Evolutionary conservation across 1,284 basidiomycete genomes (phyloP).

Genomic region (Puccinia novopanici): DNA sequence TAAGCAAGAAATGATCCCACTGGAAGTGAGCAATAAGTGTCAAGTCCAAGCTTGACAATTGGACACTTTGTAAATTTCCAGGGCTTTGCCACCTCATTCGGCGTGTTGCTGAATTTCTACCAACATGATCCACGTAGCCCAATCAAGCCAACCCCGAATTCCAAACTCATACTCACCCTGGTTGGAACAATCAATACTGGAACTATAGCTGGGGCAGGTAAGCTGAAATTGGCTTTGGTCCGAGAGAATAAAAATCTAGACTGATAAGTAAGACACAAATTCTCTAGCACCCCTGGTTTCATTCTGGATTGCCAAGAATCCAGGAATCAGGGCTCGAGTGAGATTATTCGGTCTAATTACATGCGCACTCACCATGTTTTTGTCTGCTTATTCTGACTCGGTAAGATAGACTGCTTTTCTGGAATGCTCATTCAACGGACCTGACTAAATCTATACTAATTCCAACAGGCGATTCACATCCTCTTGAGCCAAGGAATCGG

Average conservation of each 20-base stretch:
- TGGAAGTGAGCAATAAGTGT: too few species aligned
- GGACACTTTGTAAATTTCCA: not conserved
- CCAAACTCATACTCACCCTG: conserved; percentile 35
- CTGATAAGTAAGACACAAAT: too few species aligned
- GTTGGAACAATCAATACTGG: conserved; percentile 48
- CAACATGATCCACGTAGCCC: conserved; percentile 26
- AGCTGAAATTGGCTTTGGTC: too few species aligned
- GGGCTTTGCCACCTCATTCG: conserved; percentile 47
- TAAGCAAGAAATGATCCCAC: not conserved
- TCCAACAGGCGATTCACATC: conserved; percentile 39
- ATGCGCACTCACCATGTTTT: conserved; percentile 22
- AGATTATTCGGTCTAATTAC: conserved; percentile 18
- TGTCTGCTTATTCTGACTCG: conserved; percentile 38
- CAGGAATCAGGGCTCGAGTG: conserved; percentile 11
- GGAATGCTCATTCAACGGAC: too few species aligned
- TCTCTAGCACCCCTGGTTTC: conserved; percentile 14
- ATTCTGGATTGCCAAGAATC: conserved; percentile 20
- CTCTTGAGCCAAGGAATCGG: conserved; percentile 42
- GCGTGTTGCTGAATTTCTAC: conserved; percentile 41
- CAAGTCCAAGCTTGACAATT: not conserved
- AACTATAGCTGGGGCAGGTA: conserved; percentile 35
- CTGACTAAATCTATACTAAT: too few species aligned
- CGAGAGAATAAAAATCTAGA: too few species aligned
- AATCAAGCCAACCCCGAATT: conserved; percentile 5
- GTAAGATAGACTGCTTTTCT: too few species aligned